A percentile compares a stretch with the other conserved stretches of the same genome.
Conservation (phyloP, 2,329 filamentous ascomycete species). For the Gaeumannomyces tritici region DNA sequence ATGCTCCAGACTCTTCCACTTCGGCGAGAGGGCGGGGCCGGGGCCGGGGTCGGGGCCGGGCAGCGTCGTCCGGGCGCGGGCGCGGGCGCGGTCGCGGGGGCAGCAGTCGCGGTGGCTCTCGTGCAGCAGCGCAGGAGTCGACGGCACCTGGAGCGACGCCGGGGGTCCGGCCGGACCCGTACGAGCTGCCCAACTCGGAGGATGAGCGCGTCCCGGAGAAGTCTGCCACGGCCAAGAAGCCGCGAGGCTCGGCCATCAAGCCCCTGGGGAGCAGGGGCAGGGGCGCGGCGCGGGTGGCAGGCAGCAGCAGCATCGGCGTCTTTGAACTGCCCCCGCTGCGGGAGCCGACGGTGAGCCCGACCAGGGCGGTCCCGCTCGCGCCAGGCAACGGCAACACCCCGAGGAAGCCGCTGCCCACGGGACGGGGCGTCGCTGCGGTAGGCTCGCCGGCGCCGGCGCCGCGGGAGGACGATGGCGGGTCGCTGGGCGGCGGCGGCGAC, state of each 20-base stretch:
- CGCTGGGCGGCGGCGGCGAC: too few relatives aligned
- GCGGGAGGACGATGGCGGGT: too few relatives aligned
- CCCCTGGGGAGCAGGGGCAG: background rate
- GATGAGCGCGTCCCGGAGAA: slow-evolving; percentile 8
- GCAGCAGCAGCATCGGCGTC: slow-evolving; percentile 3
- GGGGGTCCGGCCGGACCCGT: background rate
- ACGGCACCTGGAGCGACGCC: too few relatives aligned
- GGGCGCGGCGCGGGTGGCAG: background rate
- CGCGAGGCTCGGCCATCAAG: background rate
- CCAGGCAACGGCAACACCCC: slow-evolving; percentile 5
- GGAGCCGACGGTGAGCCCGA: slow-evolving; percentile 5
- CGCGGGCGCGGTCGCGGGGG: too few relatives aligned
- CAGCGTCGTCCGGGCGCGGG: too few relatives aligned
- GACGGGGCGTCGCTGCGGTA: background rate
- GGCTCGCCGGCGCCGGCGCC: too few relatives aligned
- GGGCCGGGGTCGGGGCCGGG: too few relatives aligned
- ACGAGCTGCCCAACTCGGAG: slow-evolving; percentile 15
- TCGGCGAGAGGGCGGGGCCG: background rate
- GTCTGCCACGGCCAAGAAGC: background rate
- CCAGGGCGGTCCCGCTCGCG: background rate
- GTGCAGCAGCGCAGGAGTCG: too few relatives aligned
- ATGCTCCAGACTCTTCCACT: background rate
- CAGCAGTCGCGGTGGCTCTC: too few relatives aligned
- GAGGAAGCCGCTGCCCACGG: background rate
- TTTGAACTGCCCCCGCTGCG: slow-evolving; percentile 12